A percentile compares a stretch with the other conserved stretches of the same genome.
phyloP scores from a whole-genome alignment of 805 yeast genomes.

The Lipomyces yamadae region DNA sequence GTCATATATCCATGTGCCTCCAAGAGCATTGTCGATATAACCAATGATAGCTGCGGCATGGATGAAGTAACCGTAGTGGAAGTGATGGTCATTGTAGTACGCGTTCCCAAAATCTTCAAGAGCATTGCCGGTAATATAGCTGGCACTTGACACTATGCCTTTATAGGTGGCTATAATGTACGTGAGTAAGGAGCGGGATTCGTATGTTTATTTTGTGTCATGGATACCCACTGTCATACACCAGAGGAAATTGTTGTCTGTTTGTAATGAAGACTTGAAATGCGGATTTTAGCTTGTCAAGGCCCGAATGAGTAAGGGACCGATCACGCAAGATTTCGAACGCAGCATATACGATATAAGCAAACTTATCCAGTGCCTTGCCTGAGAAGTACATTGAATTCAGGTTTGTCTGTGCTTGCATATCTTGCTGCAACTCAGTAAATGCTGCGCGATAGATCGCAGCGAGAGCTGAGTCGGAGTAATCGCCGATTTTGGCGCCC shows the following conservation, averaged over 20 bases:
- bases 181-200: neutral
- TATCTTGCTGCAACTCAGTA: conserved; percentile 59
- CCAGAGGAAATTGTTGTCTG: conserved; percentile 71
- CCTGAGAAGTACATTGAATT: conserved; percentile 94
- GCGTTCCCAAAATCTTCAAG: conserved; percentile 76
- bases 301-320: conserved; percentile 55
- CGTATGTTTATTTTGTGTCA: neutral
- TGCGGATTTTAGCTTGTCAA: conserved; percentile 67
- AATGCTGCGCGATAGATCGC: conserved; percentile 56
- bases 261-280: conserved; percentile 71
- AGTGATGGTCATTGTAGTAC: conserved; percentile 84
- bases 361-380: conserved; percentile 85
- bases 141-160: conserved; percentile 64
- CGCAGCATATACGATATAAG: conserved; percentile 77
- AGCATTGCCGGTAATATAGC: conserved; percentile 44
- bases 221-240: conserved; percentile 58
- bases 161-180: conserved; percentile 25
- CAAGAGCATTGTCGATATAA: conserved; percentile 60
- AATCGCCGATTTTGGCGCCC: conserved; percentile 43
- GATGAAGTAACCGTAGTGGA: conserved; percentile 82
- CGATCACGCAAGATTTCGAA: conserved; percentile 66
- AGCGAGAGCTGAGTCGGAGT: conserved; percentile 45
- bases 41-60: conserved; percentile 84
- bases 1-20: conserved; percentile 57
- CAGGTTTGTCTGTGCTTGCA: conserved; percentile 61